Conservation (phyloP, 139 green algal species). For the Tetradesmus lagerheimii region DNA sequence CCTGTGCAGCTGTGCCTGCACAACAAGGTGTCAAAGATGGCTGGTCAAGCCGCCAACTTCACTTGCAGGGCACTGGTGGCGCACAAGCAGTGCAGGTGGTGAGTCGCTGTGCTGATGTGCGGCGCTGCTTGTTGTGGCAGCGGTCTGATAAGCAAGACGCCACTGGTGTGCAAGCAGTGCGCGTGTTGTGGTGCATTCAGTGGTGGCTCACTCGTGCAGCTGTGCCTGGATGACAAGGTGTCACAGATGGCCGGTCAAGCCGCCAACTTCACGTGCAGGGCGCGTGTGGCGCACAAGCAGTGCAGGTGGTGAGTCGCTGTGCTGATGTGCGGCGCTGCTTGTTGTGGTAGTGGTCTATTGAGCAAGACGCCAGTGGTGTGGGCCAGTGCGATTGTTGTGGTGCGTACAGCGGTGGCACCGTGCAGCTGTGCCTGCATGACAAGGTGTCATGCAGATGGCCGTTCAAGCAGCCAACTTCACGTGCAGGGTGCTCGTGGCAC, state of each 20-base stretch:
- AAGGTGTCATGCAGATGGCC: conserved; percentile 53
- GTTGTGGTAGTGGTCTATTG: no score
- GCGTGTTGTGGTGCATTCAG: conserved; percentile 23
- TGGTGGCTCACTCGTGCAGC: no score
- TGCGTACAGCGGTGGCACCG: no score
- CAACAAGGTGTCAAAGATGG: conserved; percentile 55
- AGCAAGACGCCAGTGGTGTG: background rate
- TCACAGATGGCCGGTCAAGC: conserved; percentile 54
- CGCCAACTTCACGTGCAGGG: conserved; percentile 85
- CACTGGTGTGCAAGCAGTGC: conserved; percentile 76
- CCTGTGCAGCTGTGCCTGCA: conserved; percentile 91
- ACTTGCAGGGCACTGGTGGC: conserved; percentile 78
- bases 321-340: no score
- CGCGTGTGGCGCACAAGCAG: no score
- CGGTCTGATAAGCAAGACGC: no score
- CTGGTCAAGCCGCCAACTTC: conserved; percentile 70
- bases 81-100: conserved; percentile 78
- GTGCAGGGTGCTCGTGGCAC: conserved; percentile 73
- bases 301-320: background rate
- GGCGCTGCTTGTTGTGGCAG: background rate
- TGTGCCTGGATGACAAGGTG: no score
- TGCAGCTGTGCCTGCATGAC: conserved; percentile 88
- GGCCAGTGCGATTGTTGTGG: no score
- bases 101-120: background rate
- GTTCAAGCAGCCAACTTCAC: conserved; percentile 74